Percentiles rank a stretch among this genome's conserved stretches.
Evolutionary conservation across 169 alveolate species (phyloP).

Genomic region (Eimeria mitis): DNA sequence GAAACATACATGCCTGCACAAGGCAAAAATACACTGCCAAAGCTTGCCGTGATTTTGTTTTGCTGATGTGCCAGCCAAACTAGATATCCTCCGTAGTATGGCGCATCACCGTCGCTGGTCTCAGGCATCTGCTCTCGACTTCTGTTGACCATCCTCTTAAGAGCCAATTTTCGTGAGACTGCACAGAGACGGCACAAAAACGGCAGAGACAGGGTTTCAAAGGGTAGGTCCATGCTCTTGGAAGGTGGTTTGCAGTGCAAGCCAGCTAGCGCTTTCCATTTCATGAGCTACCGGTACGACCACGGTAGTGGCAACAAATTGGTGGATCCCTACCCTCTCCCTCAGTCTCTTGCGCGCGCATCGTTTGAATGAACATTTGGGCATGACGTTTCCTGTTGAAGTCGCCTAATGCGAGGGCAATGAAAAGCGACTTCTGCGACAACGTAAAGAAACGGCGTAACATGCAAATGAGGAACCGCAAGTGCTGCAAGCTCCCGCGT

Average conservation of each 20-base stretch:
- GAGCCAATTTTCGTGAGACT: constrained; percentile 61
- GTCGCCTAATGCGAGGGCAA: constrained; percentile 64
- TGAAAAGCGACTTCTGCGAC: constrained; percentile 61
- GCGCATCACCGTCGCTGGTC: constrained; percentile 51
- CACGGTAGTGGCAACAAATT: background rate
- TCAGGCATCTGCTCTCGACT: constrained; percentile 61
- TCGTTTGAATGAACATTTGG: constrained; percentile 42
- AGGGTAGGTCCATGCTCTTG: background rate
- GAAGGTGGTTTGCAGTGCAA: background rate
- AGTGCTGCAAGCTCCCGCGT: constrained; percentile 68
- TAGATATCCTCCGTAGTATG: background rate
- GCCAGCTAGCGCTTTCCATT: background rate
- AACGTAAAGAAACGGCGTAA: constrained; percentile 60
- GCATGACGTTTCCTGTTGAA: constrained; percentile 66
- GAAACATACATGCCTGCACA: background rate
- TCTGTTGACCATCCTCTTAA: constrained; percentile 63
- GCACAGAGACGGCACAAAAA: constrained; percentile 33
- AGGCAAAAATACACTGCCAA: background rate
- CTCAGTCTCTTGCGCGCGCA: constrained; percentile 57
- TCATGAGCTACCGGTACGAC: background rate
- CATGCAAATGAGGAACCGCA: constrained; percentile 76
- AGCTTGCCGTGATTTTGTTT: background rate
- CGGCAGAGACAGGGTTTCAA: background rate
- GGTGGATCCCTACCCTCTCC: constrained; percentile 40
- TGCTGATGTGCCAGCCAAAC: background rate